Evolutionary conservation across 2,329 filamentous ascomycete genomes (phyloP), one percentile per base, ranked within the genome.

Genomic region (Colletotrichum sp.): DNA sequence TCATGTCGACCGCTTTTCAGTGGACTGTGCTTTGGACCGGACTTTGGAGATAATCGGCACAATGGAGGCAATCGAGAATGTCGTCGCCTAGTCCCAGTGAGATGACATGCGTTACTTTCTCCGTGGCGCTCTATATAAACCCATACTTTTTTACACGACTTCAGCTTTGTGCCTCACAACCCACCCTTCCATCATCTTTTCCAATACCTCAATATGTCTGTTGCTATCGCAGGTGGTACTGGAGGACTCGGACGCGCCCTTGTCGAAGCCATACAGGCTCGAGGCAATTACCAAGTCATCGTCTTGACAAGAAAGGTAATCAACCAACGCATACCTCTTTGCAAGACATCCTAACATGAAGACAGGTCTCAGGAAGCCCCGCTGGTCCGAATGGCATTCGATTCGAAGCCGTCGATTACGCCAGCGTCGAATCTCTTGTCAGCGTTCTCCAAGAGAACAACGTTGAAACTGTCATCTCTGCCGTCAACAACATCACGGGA

Each of bases 221-320:
- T 90, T 55, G 88, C 86, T 65, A 83, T 89, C n/a, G 85, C 86
- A 15, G 88, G 88, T 64, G 88, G 88, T 8, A 86, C 84, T 2
- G 87, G 87, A 21, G 81, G 81, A 10, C 80, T 89, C 4, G 88
- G 88, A 8, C 84, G 83, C 32, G 84, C 86, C 1, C 82, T 90
- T 34, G 85, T 89, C n/a, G 87, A 90, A 24, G 85, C 81, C 26
- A 76, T 89, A n/a, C 77, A 76, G 16, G 81, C 78, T 34, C 80
- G 75, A 21, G 82, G 70, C 55, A 83, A 83, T 28, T 82, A 86
- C 71, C 69, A 86, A 24, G 81, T 88, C 8, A 79, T 87, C 57
- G 81, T 88, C 4, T 76, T 89, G 4, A 73, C 71, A 24, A 68
- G 65, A 52, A 69, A 68, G 28, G 34, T 36, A n/a, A n/a, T n/a